A percentile compares a stretch with the other conserved stretches of the same genome.
These are phyloP conservation scores for Triangularia setosa DNA, from an alignment of 2,329 filamentous ascomycete genomes.

Conservation along the genomic window DNA sequence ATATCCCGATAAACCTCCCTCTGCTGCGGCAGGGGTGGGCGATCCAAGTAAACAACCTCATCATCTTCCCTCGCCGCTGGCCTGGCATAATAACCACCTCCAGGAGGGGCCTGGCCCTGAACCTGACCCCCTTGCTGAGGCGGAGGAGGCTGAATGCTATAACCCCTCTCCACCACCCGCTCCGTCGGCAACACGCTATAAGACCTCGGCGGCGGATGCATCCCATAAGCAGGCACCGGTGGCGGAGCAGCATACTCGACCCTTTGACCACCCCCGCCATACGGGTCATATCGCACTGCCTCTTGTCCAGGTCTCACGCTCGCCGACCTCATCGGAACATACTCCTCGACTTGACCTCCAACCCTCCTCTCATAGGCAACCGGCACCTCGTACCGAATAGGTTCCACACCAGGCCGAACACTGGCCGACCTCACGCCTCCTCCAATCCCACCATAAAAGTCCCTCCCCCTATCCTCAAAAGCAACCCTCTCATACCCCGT, in stretches of 20 bases:
- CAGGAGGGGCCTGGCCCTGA: slow-evolving; percentile 13
- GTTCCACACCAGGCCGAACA: slow-evolving; percentile 17
- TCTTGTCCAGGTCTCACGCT: slow-evolving; percentile 23
- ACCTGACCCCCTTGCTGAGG: slow-evolving; percentile 37
- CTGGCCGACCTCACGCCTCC: slow-evolving; percentile 15
- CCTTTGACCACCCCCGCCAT: slow-evolving; percentile 23
- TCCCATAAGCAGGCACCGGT: slow-evolving; percentile 34
- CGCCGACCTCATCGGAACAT: slow-evolving; percentile 18
- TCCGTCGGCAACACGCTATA: slow-evolving; percentile 34
- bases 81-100: not conserved
- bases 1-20: slow-evolving; percentile 18
- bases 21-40: slow-evolving; percentile 10
- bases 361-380: slow-evolving; percentile 23
- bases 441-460: slow-evolving; percentile 41
- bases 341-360: slow-evolving; percentile 15
- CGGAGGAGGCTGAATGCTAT: slow-evolving; percentile 31
- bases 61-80: slow-evolving; percentile 20
- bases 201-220: slow-evolving; percentile 29
- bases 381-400: slow-evolving; percentile 25
- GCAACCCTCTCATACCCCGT: slow-evolving; percentile 27
- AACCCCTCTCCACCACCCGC: slow-evolving; percentile 34
- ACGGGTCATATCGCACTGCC: slow-evolving; percentile 28
- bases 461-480: slow-evolving; percentile 45
- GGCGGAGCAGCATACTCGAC: not conserved
- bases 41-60: slow-evolving; percentile 23